Evolutionary conservation across 768 basidiomycete species (phyloP).

Genomic region (Myochromella boudieri): DNA sequence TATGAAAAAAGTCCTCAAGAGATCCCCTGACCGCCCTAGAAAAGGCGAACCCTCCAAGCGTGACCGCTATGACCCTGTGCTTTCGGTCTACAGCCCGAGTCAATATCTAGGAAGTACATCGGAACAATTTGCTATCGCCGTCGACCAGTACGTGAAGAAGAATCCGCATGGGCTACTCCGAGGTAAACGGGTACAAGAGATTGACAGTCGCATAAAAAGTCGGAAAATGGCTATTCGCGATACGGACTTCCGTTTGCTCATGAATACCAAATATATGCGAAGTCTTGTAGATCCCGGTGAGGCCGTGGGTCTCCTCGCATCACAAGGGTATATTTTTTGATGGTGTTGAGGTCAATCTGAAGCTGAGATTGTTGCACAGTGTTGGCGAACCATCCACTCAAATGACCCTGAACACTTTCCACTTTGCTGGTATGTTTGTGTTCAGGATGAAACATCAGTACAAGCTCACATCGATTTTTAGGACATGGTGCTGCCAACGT

Average conservation of each 20-base stretch:
- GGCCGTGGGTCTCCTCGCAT: constrained; percentile 95
- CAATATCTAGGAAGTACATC: constrained; percentile 88
- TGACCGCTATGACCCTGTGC: constrained; percentile 65
- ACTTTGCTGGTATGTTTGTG: constrained; percentile 80
- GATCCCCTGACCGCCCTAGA: constrained; percentile 44
- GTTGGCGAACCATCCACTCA: constrained; percentile 99
- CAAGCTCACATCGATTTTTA: too few species aligned
- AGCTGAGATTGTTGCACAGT: constrained; percentile 41
- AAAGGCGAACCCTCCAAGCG: constrained; percentile 47
- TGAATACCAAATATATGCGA: constrained; percentile 91
- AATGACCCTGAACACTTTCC: constrained; percentile 99
- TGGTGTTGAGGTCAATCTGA: background rate
- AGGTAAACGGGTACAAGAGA: constrained; percentile 31
- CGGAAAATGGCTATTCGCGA: constrained; percentile 46
- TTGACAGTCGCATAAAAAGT: constrained; percentile 31
- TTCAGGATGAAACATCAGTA: too few species aligned
- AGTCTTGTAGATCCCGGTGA: constrained; percentile 96
- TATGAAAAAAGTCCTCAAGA: constrained; percentile 91
- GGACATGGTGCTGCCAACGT: constrained; percentile 99
- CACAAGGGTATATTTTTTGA: constrained; percentile 76
- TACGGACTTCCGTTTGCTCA: constrained; percentile 73
- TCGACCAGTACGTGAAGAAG: constrained; percentile 75
- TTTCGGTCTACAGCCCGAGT: constrained; percentile 77
- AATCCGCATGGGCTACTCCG: constrained; percentile 58
- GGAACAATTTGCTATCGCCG: constrained; percentile 81